A percentile compares a stretch with the other conserved stretches of the same genome.
phyloP scores from a whole-genome alignment of 1,284 basidiomycete species.

The Coniferiporia weirii region DNA sequence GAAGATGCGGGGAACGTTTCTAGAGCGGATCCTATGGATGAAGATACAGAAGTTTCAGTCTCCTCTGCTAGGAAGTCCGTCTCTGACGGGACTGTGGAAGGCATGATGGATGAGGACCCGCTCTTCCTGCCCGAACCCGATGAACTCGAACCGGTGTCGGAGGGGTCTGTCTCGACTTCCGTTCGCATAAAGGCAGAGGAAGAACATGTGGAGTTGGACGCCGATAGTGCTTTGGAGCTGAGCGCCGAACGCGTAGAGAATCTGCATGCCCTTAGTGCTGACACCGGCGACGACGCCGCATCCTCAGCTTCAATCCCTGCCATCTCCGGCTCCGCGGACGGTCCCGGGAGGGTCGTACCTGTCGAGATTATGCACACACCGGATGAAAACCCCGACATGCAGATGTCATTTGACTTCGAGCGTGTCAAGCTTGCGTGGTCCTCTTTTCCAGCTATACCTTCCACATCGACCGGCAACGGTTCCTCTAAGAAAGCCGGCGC shows the following conservation, averaged over 20 bases:
- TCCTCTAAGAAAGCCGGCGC: slow-evolving; percentile 30
- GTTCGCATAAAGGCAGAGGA: slow-evolving; percentile 12
- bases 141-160: not conserved
- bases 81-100: slow-evolving; percentile 17
- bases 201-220: slow-evolving; percentile 27
- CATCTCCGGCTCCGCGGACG: slow-evolving; percentile 15
- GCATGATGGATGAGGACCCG: slow-evolving; percentile 11
- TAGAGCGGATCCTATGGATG: slow-evolving; percentile 5
- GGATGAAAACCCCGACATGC: slow-evolving; percentile 31
- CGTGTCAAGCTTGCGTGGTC: not conserved
- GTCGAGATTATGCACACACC: slow-evolving; percentile 43
- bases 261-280: not conserved
- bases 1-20: slow-evolving; percentile 16
- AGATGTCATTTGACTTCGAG: slow-evolving; percentile 42
- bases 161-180: not conserved
- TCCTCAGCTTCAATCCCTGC: not conserved
- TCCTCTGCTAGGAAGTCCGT: slow-evolving; percentile 17
- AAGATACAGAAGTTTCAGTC: not conserved
- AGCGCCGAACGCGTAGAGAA: slow-evolving; percentile 13
- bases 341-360: slow-evolving; percentile 22
- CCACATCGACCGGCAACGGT: not conserved
- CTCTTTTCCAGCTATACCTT: not conserved
- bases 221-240: slow-evolving; percentile 24
- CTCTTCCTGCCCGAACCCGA: slow-evolving; percentile 8
- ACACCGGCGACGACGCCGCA: slow-evolving; percentile 4